A percentile compares a stretch with the other conserved stretches of the same genome.
These are phyloP conservation scores for Phytophthora nicotianae DNA, from an alignment of 352 stramenopile genomes.

Conservation along the genomic window DNA sequence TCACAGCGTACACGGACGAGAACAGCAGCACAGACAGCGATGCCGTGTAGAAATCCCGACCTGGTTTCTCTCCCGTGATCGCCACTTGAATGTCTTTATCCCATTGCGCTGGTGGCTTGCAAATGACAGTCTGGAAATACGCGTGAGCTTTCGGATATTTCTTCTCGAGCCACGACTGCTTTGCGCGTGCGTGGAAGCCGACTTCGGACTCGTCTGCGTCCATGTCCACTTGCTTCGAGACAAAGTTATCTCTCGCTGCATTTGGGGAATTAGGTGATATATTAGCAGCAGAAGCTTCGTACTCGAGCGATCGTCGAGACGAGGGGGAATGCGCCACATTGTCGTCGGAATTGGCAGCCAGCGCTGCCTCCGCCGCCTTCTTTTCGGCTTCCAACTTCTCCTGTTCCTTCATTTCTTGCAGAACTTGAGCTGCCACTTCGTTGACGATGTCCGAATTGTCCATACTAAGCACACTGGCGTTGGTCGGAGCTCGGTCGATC, in stretches of 20 bases:
- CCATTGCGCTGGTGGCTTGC: conserved; percentile 71
- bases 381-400: conserved; percentile 47
- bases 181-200: conserved; percentile 46
- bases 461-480: conserved; percentile 31
- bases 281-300: conserved; percentile 11
- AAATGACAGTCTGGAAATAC: conserved; percentile 76
- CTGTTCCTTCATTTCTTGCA: conserved; percentile 55
- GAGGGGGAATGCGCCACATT: conserved; percentile 33
- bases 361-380: conserved; percentile 23
- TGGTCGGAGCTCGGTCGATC: conserved; percentile 27
- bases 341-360: conserved; percentile 11
- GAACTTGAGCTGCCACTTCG: conserved; percentile 49
- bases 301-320: conserved; percentile 25
- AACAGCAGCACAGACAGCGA: conserved; percentile 73
- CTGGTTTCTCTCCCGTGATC: conserved; percentile 79
- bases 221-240: conserved; percentile 73
- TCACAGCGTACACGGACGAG: conserved; percentile 67
- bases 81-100: conserved; percentile 88
- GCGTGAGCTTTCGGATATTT: conserved; percentile 48
- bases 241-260: conserved; percentile 27
- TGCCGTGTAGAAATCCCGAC: conserved; percentile 73
- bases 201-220: conserved; percentile 51
- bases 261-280: conserved; percentile 23
- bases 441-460: conserved; percentile 40
- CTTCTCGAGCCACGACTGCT: conserved; percentile 61